These are phyloP conservation scores for Sedum album DNA, from an alignment of 164 flowering plant species.

Conservation along the genomic window DNA sequence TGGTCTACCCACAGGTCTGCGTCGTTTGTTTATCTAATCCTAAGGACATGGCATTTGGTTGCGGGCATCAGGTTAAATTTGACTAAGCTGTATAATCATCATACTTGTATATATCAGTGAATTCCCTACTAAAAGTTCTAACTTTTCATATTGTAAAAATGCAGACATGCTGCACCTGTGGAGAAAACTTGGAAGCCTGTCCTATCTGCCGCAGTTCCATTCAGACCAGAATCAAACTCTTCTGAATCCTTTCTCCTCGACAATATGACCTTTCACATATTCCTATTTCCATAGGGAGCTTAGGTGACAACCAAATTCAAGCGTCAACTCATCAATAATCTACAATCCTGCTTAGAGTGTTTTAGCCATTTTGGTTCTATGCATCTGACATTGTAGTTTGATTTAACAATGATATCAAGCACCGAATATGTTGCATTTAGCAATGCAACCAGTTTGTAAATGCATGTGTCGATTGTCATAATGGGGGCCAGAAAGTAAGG, in stretches of 20 bases:
- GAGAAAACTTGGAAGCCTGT: slow-evolving; percentile 33
- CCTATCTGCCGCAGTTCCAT: slow-evolving; percentile 48
- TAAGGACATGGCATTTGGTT: slow-evolving; percentile 56
- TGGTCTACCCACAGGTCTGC: slow-evolving; percentile 35
- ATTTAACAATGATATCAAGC: too few species aligned
- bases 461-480: too few species aligned
- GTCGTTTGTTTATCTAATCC: slow-evolving; percentile 47
- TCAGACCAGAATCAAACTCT: slow-evolving; percentile 46
- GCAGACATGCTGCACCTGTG: slow-evolving; percentile 63
- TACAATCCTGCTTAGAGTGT: too few species aligned
- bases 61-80: slow-evolving; percentile 53
- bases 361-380: too few species aligned
- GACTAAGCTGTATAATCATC: background rate
- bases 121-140: background rate
- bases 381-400: too few species aligned
- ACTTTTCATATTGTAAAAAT: background rate
- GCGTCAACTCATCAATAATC: too few species aligned
- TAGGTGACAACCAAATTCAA: too few species aligned
- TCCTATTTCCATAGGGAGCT: too few species aligned
- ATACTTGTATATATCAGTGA: background rate
- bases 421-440: too few species aligned
- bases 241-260: slow-evolving; percentile 16
- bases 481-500: too few species aligned
- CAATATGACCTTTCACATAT: too few species aligned
- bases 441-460: too few species aligned